phyloP scores from a whole-genome alignment of 108 stramenopile genomes.

The Parietichytrium sp. region DNA sequence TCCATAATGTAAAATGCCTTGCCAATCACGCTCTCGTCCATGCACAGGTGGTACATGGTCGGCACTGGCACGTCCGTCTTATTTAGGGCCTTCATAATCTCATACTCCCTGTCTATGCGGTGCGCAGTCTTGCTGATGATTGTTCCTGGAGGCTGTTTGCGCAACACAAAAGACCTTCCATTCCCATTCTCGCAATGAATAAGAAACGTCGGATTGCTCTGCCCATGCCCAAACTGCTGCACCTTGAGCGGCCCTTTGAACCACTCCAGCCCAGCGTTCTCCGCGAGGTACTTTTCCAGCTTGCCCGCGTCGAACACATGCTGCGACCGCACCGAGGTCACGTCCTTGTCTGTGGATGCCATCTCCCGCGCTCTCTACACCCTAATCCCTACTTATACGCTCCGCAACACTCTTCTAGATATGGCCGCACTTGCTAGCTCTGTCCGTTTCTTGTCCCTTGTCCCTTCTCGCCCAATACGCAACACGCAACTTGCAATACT shows the following conservation, averaged over 20 bases:
- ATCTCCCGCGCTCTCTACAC: no score
- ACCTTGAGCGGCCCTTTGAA: slow-evolving; percentile 24
- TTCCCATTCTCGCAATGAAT: slow-evolving; percentile 51
- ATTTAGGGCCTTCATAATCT: slow-evolving; percentile 72
- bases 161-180: slow-evolving; percentile 60
- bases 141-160: slow-evolving; percentile 71
- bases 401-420: no score
- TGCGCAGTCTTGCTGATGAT: slow-evolving; percentile 84
- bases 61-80: slow-evolving; percentile 77
- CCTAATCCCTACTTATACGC: no score
- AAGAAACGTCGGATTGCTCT: slow-evolving; percentile 88
- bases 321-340: slow-evolving; percentile 17
- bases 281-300: neutral
- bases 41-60: slow-evolving; percentile 74
- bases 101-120: slow-evolving; percentile 86
- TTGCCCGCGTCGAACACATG: slow-evolving; percentile 26
- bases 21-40: slow-evolving; percentile 72
- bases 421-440: no score
- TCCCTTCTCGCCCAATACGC: no score
- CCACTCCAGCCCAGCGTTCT: neutral
- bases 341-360: slow-evolving; percentile 13
- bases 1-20: slow-evolving; percentile 94
- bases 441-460: no score
- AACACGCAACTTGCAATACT: no score
- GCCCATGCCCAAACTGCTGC: slow-evolving; percentile 80